Percentiles rank a stretch among this genome's conserved stretches.
phyloP scores from a whole-genome alignment of 257 asterid species.

The Avicennia marina region DNA sequence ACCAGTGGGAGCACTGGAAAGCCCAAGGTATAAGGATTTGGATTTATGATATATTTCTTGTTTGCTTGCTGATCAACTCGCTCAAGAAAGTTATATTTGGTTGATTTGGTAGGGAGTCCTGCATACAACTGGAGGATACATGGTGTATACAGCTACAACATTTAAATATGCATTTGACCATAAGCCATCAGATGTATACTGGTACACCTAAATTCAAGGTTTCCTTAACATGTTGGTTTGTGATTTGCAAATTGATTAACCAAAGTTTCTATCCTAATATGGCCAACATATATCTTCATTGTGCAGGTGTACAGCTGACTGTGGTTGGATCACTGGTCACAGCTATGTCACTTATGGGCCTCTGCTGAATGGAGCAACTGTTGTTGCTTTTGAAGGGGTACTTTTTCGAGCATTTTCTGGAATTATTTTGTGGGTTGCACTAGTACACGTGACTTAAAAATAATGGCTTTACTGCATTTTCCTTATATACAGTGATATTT shows the following conservation, averaged over 20 bases:
- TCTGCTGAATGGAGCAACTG: conserved; percentile 82
- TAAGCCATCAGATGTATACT: conserved; percentile 86
- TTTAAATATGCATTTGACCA: conserved; percentile 95
- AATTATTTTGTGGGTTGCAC: too few species aligned
- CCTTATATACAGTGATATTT: background rate
- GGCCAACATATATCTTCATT: conserved; percentile 16
- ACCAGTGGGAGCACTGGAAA: conserved; percentile 99
- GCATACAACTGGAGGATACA: conserved; percentile 99
- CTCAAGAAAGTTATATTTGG: conserved; percentile 21
- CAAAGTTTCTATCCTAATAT: conserved; percentile 19
- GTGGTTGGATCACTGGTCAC: conserved; percentile 99
- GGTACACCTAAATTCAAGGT: conserved; percentile 39
- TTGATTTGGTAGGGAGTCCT: conserved; percentile 72
- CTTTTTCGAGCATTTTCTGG: conserved; percentile 11
- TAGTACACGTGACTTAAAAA: background rate
- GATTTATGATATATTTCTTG: conserved; percentile 16
- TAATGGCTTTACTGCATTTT: background rate
- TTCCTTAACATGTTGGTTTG: conserved; percentile 4
- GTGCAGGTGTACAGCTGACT: conserved; percentile 97
- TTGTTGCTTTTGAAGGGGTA: conserved; percentile 97
- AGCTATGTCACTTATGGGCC: conserved; percentile 99
- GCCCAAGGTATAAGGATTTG: conserved; percentile 70
- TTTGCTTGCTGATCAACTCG: conserved; percentile 17
- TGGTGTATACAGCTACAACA: conserved; percentile 95
- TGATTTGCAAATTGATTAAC: conserved; percentile 7